A percentile compares a stretch with the other conserved stretches of the same genome.
phyloP scores from a whole-genome alignment of 2,329 filamentous ascomycete species.

The Dactylella cylindrospora region DNA sequence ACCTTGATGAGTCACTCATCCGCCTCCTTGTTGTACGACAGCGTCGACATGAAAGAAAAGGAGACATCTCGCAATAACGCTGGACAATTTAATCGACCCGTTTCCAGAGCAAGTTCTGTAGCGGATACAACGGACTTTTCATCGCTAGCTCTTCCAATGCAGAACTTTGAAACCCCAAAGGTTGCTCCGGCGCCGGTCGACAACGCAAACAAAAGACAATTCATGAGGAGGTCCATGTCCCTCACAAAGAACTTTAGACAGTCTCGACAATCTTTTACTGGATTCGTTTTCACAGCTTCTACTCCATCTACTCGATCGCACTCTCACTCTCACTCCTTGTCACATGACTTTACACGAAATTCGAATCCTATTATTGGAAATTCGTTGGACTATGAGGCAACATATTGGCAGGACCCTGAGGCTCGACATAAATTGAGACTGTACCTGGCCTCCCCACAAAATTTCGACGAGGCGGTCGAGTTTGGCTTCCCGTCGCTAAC shows the following conservation, averaged over 20 bases:
- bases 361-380: conserved; percentile 44
- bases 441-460: conserved; percentile 84
- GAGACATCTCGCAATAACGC: conserved; percentile 18
- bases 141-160: conserved; percentile 41
- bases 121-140: conserved; percentile 45
- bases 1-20: conserved; percentile 50
- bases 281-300: conserved; percentile 41
- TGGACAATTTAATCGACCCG: conserved; percentile 47
- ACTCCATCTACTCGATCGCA: conserved; percentile 32
- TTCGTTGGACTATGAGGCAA: conserved; percentile 70
- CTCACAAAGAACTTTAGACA: conserved; percentile 40
- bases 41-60: conserved; percentile 37
- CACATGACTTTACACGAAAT: conserved; percentile 13
- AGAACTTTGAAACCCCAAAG: conserved; percentile 35
- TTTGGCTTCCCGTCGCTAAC: conserved; percentile 77
- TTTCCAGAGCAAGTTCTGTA: conserved; percentile 47
- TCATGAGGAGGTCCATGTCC: conserved; percentile 42
- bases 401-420: conserved; percentile 88
- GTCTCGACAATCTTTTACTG: conserved; percentile 37
- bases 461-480: conserved; percentile 88
- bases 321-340: conserved; percentile 32
- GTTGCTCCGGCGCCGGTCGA: conserved; percentile 27
- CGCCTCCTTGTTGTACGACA: conserved; percentile 38
- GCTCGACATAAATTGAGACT: conserved; percentile 81
- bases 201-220: conserved; percentile 24